phyloP scores from a whole-genome alignment of 2,329 filamentous ascomycete genomes.

The Hypoxylon sp. region DNA sequence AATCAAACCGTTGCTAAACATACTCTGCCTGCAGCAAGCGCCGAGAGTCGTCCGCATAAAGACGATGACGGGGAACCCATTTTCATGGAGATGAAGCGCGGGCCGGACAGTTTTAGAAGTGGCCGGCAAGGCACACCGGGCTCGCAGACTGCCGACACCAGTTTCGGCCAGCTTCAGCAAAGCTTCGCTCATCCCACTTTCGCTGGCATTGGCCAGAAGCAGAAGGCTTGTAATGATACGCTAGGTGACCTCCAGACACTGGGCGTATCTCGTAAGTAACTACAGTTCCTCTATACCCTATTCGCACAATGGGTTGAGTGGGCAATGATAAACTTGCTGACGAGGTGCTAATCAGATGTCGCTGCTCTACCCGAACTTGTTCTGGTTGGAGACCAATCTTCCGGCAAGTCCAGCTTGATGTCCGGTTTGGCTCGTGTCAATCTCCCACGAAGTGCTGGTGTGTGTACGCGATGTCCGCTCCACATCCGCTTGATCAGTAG shows the following conservation, averaged over 20 bases:
- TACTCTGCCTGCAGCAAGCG: constrained; percentile 32
- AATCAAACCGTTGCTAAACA: constrained; percentile 4
- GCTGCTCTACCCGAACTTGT: constrained; percentile 81
- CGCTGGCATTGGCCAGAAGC: constrained; percentile 66
- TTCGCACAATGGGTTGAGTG: neutral
- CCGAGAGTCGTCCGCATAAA: constrained; percentile 37
- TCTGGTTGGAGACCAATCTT: constrained; percentile 84
- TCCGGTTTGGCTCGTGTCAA: constrained; percentile 65
- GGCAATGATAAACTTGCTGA: neutral
- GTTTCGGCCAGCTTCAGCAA: constrained; percentile 43
- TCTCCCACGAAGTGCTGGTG: constrained; percentile 59
- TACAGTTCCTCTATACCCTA: neutral
- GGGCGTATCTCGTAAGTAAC: constrained; percentile 65
- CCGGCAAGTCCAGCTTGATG: constrained; percentile 75
- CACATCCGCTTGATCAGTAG: constrained; percentile 76
- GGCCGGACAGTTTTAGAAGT: constrained; percentile 12
- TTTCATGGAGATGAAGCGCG: constrained; percentile 39
- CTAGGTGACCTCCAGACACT: constrained; percentile 75
- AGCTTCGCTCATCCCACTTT: constrained; percentile 51
- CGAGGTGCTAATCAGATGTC: constrained; percentile 51
- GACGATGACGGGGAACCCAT: constrained; percentile 41
- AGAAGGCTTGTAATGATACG: constrained; percentile 71
- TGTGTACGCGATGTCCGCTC: constrained; percentile 81
- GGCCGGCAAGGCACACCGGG: constrained; percentile 32
- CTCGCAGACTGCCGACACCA: constrained; percentile 41